Conservation (phyloP, 352 stramenopile genomes). For the Phytophthora tubulina region DNA sequence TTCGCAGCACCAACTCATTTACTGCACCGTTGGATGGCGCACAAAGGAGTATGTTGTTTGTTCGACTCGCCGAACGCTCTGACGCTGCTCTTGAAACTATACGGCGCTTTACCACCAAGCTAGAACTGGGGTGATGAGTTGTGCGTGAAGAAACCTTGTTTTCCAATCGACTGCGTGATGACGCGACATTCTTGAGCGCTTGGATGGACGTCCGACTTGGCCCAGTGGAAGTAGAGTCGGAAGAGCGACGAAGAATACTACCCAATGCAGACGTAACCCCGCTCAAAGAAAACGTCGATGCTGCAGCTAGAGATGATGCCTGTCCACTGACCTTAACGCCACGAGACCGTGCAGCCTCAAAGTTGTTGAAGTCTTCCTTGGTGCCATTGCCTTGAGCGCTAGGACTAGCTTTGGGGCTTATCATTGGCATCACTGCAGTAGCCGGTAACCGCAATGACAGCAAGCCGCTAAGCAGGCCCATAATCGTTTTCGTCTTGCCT, state of each 20-base stretch:
- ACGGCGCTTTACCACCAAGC: conserved; percentile 59
- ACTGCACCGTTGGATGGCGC: conserved; percentile 93
- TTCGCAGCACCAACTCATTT: conserved; percentile 90
- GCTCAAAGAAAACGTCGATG: conserved; percentile 66
- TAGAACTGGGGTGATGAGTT: conserved; percentile 30
- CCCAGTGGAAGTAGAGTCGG: conserved; percentile 24
- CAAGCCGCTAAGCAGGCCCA: conserved; percentile 83
- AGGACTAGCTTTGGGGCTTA: conserved; percentile 29
- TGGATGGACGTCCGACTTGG: conserved; percentile 71
- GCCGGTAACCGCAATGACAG: conserved; percentile 69
- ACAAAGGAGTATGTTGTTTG: conserved; percentile 85
- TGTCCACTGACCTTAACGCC: conserved; percentile 27
- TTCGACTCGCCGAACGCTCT: conserved; percentile 35
- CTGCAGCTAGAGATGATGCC: conserved; percentile 8
- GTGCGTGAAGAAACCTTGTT: conserved; percentile 60
- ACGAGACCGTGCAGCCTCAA: conserved; percentile 55
- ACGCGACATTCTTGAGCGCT: conserved; percentile 63
- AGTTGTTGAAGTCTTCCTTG: conserved; percentile 59
- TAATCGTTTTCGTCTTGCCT: conserved; percentile 95
- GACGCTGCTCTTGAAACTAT: conserved; percentile 54
- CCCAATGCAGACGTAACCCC: conserved; percentile 56
- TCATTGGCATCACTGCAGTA: conserved; percentile 50
- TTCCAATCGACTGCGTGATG: conserved; percentile 71
- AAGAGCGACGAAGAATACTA: conserved; percentile 69
- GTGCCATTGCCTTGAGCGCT: conserved; percentile 22